Conservation (phyloP, 2,329 filamentous ascomycete genomes). For the Calonectria pteridis region DNA sequence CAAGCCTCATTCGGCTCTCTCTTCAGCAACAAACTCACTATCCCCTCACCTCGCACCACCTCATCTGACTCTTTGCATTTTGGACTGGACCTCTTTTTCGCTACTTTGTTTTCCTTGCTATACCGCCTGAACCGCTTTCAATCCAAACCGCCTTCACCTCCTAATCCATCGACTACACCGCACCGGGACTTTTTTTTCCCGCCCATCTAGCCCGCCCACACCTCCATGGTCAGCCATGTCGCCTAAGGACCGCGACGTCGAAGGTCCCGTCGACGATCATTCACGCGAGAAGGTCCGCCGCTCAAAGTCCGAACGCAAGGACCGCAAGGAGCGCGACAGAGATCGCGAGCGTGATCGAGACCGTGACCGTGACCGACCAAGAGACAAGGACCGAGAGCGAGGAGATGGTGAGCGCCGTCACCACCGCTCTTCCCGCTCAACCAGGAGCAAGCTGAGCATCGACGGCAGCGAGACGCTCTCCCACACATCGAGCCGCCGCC, state of each 20-base stretch:
- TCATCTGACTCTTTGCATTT: slow-evolving; percentile 34
- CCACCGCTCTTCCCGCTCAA: slow-evolving; percentile 57
- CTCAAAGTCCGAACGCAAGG: slow-evolving; percentile 55
- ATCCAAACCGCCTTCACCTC: slow-evolving; percentile 9
- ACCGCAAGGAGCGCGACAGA: slow-evolving; percentile 46
- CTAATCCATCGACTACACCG: slow-evolving; percentile 19
- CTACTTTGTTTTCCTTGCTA: slow-evolving; percentile 21
- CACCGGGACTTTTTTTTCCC: slow-evolving; percentile 8
- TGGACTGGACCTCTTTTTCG: slow-evolving; percentile 21
- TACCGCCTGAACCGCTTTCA: not conserved
- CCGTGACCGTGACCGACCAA: slow-evolving; percentile 31
- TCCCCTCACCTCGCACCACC: slow-evolving; percentile 40
- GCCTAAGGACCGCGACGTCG: slow-evolving; percentile 57
- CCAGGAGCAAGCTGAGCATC: slow-evolving; percentile 54
- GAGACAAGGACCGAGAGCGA: slow-evolving; percentile 40
- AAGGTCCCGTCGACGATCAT: slow-evolving; percentile 51
- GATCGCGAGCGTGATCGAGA: slow-evolving; percentile 49
- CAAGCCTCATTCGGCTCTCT: slow-evolving; percentile 38
- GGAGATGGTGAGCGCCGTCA: slow-evolving; percentile 51
- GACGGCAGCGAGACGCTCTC: slow-evolving; percentile 57
- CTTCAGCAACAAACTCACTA: slow-evolving; percentile 28
- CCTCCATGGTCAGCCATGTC: slow-evolving; percentile 54
- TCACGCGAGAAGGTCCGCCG: slow-evolving; percentile 56
- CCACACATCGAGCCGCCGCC: slow-evolving; percentile 51
- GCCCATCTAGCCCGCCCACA: not conserved